A percentile compares a stretch with the other conserved stretches of the same genome.
Evolutionary conservation across 2,329 filamentous ascomycete species (phyloP).

Genomic region (Rutstroemia sp.): DNA sequence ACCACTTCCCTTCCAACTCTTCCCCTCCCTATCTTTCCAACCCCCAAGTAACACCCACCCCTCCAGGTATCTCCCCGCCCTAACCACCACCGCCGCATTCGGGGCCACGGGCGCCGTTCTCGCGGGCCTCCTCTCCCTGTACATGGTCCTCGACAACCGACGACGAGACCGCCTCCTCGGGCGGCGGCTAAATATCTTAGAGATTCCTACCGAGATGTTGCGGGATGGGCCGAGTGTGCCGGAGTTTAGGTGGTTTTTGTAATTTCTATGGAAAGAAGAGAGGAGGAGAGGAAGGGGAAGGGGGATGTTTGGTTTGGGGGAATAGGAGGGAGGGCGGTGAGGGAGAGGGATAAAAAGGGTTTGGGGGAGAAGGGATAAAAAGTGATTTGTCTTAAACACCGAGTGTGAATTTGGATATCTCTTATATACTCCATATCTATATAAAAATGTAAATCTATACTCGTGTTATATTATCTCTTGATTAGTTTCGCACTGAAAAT

Average conservation of each 20-base stretch:
- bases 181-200: conserved; percentile 28
- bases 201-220: conserved; percentile 49
- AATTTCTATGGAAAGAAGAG: background rate
- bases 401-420: too few relatives aligned
- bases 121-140: conserved; percentile 47
- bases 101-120: conserved; percentile 52
- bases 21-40: conserved; percentile 47
- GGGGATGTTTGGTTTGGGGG: too few relatives aligned
- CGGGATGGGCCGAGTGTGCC: conserved; percentile 44
- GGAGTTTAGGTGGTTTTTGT: conserved; percentile 53
- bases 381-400: too few relatives aligned
- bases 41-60: conserved; percentile 30
- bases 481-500: too few relatives aligned
- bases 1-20: conserved; percentile 56
- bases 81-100: conserved; percentile 58
- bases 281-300: too few relatives aligned
- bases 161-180: conserved; percentile 23
- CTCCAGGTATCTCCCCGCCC: conserved; percentile 53
- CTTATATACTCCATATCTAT: too few relatives aligned
- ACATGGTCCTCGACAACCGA: conserved; percentile 50
- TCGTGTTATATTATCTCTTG: too few relatives aligned
- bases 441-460: too few relatives aligned
- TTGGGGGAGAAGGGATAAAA: too few relatives aligned
- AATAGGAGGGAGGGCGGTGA: too few relatives aligned
- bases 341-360: too few relatives aligned